Conservation (phyloP, 495 filamentous ascomycete genomes). For the Podospora bellae-mahoneyi region DNA sequence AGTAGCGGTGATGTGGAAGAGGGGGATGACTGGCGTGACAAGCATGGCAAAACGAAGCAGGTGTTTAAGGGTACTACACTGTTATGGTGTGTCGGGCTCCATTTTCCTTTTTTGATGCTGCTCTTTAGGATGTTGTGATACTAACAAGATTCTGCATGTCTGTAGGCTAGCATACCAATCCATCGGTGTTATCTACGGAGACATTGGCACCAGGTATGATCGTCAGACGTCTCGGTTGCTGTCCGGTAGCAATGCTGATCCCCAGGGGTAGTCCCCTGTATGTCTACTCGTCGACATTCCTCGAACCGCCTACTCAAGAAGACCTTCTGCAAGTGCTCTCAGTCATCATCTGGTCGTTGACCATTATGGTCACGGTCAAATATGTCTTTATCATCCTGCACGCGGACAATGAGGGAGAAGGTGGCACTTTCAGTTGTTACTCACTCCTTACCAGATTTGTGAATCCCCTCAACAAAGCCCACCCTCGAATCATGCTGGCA, state of each 20-base stretch:
- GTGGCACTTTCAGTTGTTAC: slow-evolving; percentile 53
- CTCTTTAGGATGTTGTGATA: neutral
- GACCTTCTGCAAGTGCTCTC: slow-evolving; percentile 69
- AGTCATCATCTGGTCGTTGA: slow-evolving; percentile 70
- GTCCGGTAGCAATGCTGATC: neutral
- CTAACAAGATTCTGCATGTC: slow-evolving; percentile 7
- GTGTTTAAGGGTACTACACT: slow-evolving; percentile 43
- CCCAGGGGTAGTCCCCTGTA: slow-evolving; percentile 51
- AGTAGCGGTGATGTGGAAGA: slow-evolving; percentile 34
- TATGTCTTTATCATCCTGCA: slow-evolving; percentile 65
- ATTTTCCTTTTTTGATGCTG: neutral
- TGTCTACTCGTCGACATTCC: slow-evolving; percentile 69
- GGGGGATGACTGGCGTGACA: slow-evolving; percentile 38
- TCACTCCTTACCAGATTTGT: slow-evolving; percentile 34
- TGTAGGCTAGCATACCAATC: slow-evolving; percentile 45
- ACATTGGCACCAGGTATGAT: slow-evolving; percentile 59
- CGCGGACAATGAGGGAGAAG: slow-evolving; percentile 77
- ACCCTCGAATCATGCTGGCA: neutral
- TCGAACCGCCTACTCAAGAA: slow-evolving; percentile 52
- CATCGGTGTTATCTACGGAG: slow-evolving; percentile 69
- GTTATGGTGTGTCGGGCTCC: slow-evolving; percentile 34
- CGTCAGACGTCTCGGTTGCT: neutral
- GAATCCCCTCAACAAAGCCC: slow-evolving; percentile 22
- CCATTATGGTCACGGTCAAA: slow-evolving; percentile 70
- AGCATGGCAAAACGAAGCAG: slow-evolving; percentile 40